A percentile compares a stretch with the other conserved stretches of the same genome.
phyloP scores from a whole-genome alignment of 805 yeast species.

The Yarrowia bubula region DNA sequence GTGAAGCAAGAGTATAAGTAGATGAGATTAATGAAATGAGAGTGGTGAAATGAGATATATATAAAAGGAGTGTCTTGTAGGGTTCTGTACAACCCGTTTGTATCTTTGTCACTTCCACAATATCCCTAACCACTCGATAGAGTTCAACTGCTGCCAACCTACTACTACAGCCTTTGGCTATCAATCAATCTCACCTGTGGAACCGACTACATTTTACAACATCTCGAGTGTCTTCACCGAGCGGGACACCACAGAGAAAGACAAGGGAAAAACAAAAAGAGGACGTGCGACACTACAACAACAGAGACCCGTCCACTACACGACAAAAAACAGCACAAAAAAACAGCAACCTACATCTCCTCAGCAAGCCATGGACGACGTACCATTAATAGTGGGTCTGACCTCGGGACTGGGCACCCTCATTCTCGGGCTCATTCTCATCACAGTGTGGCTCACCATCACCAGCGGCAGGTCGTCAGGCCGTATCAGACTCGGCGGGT shows the following conservation, averaged over 20 bases:
- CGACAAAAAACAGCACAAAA: neutral
- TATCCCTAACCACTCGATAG: too few species aligned
- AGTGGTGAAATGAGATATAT: too few species aligned
- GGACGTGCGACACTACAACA: neutral
- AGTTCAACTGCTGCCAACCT: neutral
- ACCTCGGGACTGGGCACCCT: conserved; percentile 43
- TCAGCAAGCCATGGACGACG: conserved; percentile 30
- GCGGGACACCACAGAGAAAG: neutral
- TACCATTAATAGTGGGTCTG: conserved; percentile 43
- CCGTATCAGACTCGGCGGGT: conserved; percentile 4
- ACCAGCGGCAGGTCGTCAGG: conserved; percentile 31
- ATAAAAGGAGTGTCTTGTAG: too few species aligned
- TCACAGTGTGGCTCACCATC: conserved; percentile 38
- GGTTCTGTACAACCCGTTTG: neutral
- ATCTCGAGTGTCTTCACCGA: conserved; percentile 26
- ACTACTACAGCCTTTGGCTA: neutral
- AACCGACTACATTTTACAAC: neutral
- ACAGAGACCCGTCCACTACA: too few species aligned
- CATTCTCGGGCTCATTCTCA: conserved; percentile 38
- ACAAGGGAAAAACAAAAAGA: neutral
- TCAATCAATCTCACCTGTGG: neutral
- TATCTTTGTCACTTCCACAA: neutral
- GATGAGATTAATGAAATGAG: neutral
- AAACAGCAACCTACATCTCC: neutral
- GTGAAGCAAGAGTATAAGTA: too few species aligned